Evolutionary conservation across 1,284 basidiomycete species (phyloP), one percentile per base, ranked within the genome.

Genomic region (Pholiota adiposa): DNA sequence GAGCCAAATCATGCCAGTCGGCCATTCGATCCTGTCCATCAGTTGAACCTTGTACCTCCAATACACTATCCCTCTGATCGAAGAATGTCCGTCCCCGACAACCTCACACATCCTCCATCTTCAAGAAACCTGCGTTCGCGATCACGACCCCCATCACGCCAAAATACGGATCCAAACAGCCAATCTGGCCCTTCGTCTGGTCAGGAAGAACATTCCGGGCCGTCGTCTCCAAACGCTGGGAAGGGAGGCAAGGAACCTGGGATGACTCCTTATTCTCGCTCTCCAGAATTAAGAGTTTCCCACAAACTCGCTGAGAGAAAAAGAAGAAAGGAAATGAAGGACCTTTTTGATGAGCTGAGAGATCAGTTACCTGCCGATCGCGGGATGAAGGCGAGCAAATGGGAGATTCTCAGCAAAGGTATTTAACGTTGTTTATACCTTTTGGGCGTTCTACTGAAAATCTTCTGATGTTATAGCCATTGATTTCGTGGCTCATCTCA

Each of bases 401-500:
- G 95, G 96, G 95, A 97, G 77, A 96, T 97, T 60, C 77, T 97
- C 38, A 94, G 88, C 75, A 96, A 96, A 87, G 92, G 94, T 93
- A 61, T 31, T 57, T 63, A 16, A 46, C n/a, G 4, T 12, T 46
- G 7, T 18, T 49, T 40, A 44, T 16, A 25, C 11, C 46, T 36
- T 9, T 46, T 23, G 9, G 12, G 14, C 21, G 4, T 4, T 5
- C 19, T 31, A 44, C 41, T 46, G 14, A 19, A 29, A 21, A 12
- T 21, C 31, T 44, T 31, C 21, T 19, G 25, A n/a, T 25, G 53
- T 25, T 51, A 56, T 59, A 63, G 94, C 95, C 25, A 93, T 96
- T 71, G 94, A 96, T 72, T 94, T 92, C 76, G 91, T 97, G 56
- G 75, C 77, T 27, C 84, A 86, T 54, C 75, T 96, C 65, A 95